These are phyloP conservation scores for Plantago elongata DNA, from an alignment of 257 asterid genomes.

Conservation along the genomic window DNA sequence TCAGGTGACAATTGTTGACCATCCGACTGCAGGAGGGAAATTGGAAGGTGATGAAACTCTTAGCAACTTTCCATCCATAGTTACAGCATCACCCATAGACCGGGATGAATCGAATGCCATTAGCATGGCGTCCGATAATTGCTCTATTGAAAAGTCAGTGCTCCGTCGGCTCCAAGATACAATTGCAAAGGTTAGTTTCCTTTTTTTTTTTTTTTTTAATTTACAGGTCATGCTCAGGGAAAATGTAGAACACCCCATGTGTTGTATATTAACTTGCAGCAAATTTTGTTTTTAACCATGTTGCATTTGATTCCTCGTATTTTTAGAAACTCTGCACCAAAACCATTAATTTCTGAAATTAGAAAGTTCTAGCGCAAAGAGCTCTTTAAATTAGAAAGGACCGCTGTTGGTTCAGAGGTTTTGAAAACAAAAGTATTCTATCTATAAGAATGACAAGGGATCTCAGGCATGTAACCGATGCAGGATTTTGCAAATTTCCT, in stretches of 20 bases:
- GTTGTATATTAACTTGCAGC: background rate
- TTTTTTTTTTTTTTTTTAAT: conserved; percentile 13
- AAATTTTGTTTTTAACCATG: background rate
- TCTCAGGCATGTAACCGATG: background rate
- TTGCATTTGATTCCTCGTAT: background rate
- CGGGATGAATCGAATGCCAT: conserved; percentile 46
- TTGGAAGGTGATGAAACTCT: conserved; percentile 40
- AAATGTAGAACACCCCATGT: conserved; percentile 4
- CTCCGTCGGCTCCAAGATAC: conserved; percentile 77
- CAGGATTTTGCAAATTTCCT: background rate
- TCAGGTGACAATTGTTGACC: conserved; percentile 39
- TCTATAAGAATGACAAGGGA: background rate
- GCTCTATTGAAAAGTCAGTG: conserved; percentile 59
- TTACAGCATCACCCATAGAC: conserved; percentile 45
- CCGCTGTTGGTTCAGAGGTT: background rate
- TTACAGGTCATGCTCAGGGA: conserved; percentile 17
- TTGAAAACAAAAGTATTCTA: background rate
- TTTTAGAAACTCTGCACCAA: background rate
- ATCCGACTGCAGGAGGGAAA: conserved; percentile 42
- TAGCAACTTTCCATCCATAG: conserved; percentile 38
- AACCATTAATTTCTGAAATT: background rate
- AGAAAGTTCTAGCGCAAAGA: no score
- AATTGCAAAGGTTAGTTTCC: conserved; percentile 48
- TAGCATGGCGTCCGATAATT: conserved; percentile 34
- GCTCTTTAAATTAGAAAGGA: background rate